phyloP scores from a whole-genome alignment of 352 stramenopile genomes.

The Aphanomyces stellatus region DNA sequence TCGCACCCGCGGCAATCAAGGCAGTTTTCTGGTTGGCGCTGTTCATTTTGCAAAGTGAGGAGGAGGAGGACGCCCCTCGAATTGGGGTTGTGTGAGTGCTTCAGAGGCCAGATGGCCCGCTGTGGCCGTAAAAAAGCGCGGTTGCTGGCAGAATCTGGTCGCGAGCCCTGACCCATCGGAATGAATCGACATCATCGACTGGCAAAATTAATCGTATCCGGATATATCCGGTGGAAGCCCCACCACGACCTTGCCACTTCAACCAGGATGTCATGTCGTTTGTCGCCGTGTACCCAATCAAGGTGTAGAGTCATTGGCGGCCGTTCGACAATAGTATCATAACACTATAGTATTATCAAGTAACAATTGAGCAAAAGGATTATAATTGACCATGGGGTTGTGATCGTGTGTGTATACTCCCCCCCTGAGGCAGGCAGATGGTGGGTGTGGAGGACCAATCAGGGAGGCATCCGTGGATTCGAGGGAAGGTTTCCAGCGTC shows the following conservation, averaged over 20 bases:
- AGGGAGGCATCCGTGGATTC: too few species aligned
- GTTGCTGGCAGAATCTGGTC: not conserved
- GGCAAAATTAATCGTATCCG: not conserved
- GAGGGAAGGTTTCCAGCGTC: too few species aligned
- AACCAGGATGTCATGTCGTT: not conserved
- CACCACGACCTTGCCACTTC: not conserved
- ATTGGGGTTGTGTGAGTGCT: not conserved
- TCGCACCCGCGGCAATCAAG: slow-evolving; percentile 51
- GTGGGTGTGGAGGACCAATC: too few species aligned
- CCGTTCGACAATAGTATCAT: too few species aligned
- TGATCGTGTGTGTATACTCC: too few species aligned
- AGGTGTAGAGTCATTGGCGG: not conserved
- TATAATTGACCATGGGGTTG: too few species aligned
- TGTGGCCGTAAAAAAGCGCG: not conserved
- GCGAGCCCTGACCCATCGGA: not conserved
- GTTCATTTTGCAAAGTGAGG: slow-evolving; percentile 11
- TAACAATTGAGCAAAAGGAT: too few species aligned
- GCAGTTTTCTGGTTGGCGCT: slow-evolving; percentile 30
- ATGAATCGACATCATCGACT: not conserved
- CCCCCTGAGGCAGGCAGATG: too few species aligned
- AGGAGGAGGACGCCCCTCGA: too few species aligned
- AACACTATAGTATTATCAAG: too few species aligned
- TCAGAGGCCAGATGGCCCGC: not conserved
- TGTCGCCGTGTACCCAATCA: not conserved
- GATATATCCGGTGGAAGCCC: not conserved